Evolutionary conservation across 306 rosid genomes (phyloP).

Genomic region (Acacia crassicarpa): DNA sequence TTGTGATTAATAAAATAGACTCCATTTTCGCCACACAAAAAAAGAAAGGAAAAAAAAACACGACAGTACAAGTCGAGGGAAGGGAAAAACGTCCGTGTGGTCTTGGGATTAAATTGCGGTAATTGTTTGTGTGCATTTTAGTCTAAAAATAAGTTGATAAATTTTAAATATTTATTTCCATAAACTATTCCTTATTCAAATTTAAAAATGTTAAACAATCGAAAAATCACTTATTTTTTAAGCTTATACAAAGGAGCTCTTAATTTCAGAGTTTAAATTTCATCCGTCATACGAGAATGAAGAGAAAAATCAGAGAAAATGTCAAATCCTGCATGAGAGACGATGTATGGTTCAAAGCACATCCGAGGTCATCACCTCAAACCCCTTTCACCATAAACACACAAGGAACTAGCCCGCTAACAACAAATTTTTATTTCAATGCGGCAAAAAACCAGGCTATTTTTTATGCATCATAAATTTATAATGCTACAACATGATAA

Average conservation of each 20-base stretch:
- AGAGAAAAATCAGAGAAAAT: background rate
- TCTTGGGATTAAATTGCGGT: too few species aligned
- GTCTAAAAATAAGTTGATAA: too few species aligned
- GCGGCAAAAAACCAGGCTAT: background rate
- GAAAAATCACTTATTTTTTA: too few species aligned
- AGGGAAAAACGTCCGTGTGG: background rate
- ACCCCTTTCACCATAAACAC: background rate
- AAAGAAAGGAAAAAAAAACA: accelerated
- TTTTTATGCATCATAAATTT: background rate
- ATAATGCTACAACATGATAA: constrained; percentile 3
- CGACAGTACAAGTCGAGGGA: background rate
- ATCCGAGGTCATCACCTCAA: background rate
- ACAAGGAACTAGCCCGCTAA: background rate
- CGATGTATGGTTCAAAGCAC: background rate
- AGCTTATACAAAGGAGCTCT: too few species aligned
- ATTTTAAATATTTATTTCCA: too few species aligned
- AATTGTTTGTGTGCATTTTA: background rate
- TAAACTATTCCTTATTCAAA: too few species aligned
- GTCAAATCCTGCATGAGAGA: background rate
- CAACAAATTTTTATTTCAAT: background rate
- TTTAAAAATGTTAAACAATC: too few species aligned
- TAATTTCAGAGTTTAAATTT: too few species aligned
- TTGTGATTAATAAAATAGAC: too few species aligned
- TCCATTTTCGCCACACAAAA: too few species aligned
- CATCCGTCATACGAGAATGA: background rate